Base-by-base conservation (phyloP, 1,284 basidiomycete genomes). In the Leccinum variabile region DNA sequence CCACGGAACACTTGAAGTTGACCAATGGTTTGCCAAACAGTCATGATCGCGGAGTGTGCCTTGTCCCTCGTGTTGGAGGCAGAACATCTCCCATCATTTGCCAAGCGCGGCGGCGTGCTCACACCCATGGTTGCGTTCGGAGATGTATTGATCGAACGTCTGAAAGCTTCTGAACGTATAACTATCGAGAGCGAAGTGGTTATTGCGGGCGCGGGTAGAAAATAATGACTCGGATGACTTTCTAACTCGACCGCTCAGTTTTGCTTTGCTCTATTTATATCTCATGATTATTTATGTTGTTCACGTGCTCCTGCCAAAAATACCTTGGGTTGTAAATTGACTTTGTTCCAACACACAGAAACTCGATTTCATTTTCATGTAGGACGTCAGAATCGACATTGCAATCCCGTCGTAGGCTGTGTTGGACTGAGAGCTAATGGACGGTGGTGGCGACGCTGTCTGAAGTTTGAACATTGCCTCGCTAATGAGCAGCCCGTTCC, bases 111-210 rank as follows among this genome's bases (percentile, higher is more conserved):
- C 16, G 94, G 94, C 9, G 77, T 95, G 2, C 79, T 95, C 56
- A 96, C 94, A 1, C 86, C 92, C 0, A 84, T 88, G 68, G 86
- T 85, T 2, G 91, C 90, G 1, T 83, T 94, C 59, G 94, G 93
- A 14, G 85, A 89, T 63, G 83, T 84, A 3, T 71, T 95, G 57
- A 77, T 93, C 14, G 80, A 85, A 66, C 81, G 92, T 22, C 74
- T 96, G 61, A 78, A 81, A 65, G 79, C 79, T 28, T 84, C 80
- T 14, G 85, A 82, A 2, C 73, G 76, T 35, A 82, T 91, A 56
- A 73, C 81, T 58, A 84, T 90, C 67, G 80, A 83, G 56, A 85
- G 81, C 67, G 75, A 79, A 63, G 73, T 86, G 41, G n/a, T 76
- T n/a, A 55, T 59, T 14, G 52, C 58, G 2, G 61, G 67, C 55